phyloP scores from a whole-genome alignment of 2,329 filamentous ascomycete species.

The Penicillium aurantiogriseum region DNA sequence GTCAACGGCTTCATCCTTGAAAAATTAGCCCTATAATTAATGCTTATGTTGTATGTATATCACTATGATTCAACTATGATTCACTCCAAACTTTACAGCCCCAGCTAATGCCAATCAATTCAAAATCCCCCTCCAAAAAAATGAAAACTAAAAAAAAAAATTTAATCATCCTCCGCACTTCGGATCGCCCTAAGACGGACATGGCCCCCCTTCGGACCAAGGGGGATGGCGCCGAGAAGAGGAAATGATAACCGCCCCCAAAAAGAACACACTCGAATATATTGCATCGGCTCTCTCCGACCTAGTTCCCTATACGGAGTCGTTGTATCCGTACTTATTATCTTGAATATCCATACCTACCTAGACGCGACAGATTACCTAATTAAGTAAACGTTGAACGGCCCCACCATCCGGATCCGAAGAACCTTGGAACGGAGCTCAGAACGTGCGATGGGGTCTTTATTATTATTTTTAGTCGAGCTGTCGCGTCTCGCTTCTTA shows the following conservation, averaged over 20 bases:
- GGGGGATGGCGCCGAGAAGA: constrained; percentile 2
- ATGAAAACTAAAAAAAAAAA: background rate
- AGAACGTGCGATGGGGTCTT: constrained; percentile 2
- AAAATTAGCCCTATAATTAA: background rate
- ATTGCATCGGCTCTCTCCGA: background rate
- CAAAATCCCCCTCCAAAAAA: background rate
- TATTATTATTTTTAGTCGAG: constrained; percentile 1
- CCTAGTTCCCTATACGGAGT: background rate
- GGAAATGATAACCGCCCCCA: constrained; percentile 4
- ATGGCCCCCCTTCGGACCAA: background rate
- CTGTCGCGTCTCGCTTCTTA: background rate
- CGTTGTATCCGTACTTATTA: no score
- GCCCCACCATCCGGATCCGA: constrained; percentile 33
- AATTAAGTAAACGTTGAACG: constrained; percentile 14
- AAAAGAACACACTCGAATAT: background rate
- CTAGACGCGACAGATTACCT: background rate
- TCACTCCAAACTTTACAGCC: background rate
- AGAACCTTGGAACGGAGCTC: constrained; percentile 6
- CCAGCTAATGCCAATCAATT: background rate
- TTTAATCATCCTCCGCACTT: constrained; percentile 14
- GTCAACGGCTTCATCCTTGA: constrained; percentile 16
- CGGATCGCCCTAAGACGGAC: constrained; percentile 9
- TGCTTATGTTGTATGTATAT: background rate
- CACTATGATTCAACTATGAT: background rate
- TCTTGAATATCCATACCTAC: background rate